Base-by-base conservation (phyloP, 768 basidiomycete genomes). In the Boletus barrowsii region DNA sequence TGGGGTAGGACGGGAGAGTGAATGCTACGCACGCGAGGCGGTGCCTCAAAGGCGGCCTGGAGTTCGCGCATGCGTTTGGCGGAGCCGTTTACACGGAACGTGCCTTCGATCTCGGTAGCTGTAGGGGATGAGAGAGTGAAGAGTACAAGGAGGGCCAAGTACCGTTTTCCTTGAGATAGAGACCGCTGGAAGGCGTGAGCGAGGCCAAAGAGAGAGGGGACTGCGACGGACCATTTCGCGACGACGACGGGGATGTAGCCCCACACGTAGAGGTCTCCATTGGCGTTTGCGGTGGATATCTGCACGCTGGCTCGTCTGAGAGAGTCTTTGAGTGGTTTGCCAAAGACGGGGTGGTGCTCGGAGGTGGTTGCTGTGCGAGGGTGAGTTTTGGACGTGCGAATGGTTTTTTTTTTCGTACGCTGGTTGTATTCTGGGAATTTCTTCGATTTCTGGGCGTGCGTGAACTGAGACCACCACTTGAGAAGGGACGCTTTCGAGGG, bases 201-300 rank as follows among this genome's bases (percentile, higher is more conserved):
- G 55, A 36, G 53, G 42, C 22, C 46, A 39, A 17, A 10, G 1
- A 20, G 20, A 33, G 35, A 26, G 29, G 13, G 42, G 18, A 14
- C n/a, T 26, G 20, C 2, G 22, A 73, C 86, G 64, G 62, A 93
- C 92, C 93, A 98, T 74, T 97, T 98, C 43, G 96, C 96, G 40
- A 99, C 96, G 49, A 98, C 94, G 40, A 98, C 92, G 10, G 96
- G 96, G 46, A 99, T 91, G 68, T 89, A 90, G 1, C 95, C 93
- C 88, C 91, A 95, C 6, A 93, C 88, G 67, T 90, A 91, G 17
- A 92, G 78, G 59, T 90, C 84, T 9, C 93, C 93, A 56, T 83
- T 83, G 11, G 87, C 78, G 54, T 88, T 89, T 7, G 90, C 86
- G 14, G 94, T 96, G 10, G 89, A 92, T 67, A 98, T 96, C 66